Conservation (phyloP, 1,284 basidiomycete genomes). For the Heterobasidion annosum region DNA sequence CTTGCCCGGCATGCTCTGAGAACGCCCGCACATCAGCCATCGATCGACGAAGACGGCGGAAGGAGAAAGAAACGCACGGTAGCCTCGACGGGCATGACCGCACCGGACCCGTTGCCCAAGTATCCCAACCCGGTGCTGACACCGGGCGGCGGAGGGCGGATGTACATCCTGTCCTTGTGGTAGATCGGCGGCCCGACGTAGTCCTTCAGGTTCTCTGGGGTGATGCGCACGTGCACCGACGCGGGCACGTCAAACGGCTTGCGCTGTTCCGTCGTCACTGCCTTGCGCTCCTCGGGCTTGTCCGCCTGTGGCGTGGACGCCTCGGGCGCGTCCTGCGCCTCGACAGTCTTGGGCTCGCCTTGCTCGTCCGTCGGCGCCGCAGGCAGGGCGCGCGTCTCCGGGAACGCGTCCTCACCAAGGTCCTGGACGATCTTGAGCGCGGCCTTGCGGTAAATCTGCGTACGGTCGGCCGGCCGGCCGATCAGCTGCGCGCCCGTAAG, state of each 20-base stretch:
- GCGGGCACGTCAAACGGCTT: conserved; percentile 80
- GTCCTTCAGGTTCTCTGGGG: conserved; percentile 84
- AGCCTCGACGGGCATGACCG: conserved; percentile 96
- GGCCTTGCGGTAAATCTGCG: conserved; percentile 95
- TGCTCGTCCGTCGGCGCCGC: conserved; percentile 11
- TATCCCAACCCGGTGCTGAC: conserved; percentile 95
- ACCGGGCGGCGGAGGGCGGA: conserved; percentile 75
- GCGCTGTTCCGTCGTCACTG: conserved; percentile 72
- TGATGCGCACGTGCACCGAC: conserved; percentile 75
- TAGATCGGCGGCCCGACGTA: conserved; percentile 96
- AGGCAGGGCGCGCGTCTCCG: conserved; percentile 45
- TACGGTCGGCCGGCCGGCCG: neutral
- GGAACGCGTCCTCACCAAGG: conserved; percentile 82
- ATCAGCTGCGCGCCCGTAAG: conserved; percentile 1
- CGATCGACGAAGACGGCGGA: neutral
- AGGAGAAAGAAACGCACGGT: conserved; percentile 43
- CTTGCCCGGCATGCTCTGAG: conserved; percentile 86
- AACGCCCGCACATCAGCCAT: neutral
- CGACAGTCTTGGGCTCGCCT: conserved; percentile 23
- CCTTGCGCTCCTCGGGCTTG: conserved; percentile 27
- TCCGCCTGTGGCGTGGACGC: conserved; percentile 15
- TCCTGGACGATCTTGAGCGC: conserved; percentile 90
- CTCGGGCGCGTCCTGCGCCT: conserved; percentile 29
- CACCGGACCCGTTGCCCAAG: conserved; percentile 91
- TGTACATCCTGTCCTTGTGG: conserved; percentile 92